phyloP scores from a whole-genome alignment of 176 grass and related monocot species.

The Echinochloa phyllopogon region DNA sequence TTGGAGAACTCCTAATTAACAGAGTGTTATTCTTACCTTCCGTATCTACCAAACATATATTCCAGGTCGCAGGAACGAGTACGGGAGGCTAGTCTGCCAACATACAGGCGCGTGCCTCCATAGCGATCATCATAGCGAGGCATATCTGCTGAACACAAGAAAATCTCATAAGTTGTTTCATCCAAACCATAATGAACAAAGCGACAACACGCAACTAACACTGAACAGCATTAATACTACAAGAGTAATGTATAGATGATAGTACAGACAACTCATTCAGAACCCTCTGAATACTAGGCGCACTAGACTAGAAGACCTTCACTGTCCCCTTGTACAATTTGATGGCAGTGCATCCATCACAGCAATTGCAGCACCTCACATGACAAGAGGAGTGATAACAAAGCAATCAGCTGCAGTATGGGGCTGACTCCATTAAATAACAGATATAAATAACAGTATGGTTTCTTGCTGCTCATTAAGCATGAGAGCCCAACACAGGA shows the following conservation, averaged over 20 bases:
- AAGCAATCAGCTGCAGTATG: not conserved
- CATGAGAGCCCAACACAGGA: not conserved
- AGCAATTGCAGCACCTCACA: not conserved
- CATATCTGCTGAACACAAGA: slow-evolving; percentile 66
- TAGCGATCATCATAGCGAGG: slow-evolving; percentile 89
- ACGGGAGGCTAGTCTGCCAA: slow-evolving; percentile 73
- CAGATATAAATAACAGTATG: not conserved
- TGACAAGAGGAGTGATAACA: not conserved
- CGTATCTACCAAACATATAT: slow-evolving; percentile 82
- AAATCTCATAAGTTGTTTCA: slow-evolving; percentile 12
- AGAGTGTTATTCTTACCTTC: slow-evolving; percentile 63
- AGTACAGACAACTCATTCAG: not conserved
- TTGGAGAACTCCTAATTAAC: not conserved
- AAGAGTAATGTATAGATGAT: not conserved
- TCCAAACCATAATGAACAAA: not conserved
- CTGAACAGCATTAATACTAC: not conserved
- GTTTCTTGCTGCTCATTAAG: not conserved
- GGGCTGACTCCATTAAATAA: too few relatives aligned
- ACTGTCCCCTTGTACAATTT: not conserved
- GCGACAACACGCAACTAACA: not conserved
- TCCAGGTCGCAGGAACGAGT: slow-evolving; percentile 86
- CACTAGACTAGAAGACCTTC: not conserved
- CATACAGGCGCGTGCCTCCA: slow-evolving; percentile 83
- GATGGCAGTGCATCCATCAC: not conserved
- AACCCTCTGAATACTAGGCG: not conserved